Base-by-base conservation (phyloP, 1,284 basidiomycete species). In the Cryptococcus sp. region DNA sequence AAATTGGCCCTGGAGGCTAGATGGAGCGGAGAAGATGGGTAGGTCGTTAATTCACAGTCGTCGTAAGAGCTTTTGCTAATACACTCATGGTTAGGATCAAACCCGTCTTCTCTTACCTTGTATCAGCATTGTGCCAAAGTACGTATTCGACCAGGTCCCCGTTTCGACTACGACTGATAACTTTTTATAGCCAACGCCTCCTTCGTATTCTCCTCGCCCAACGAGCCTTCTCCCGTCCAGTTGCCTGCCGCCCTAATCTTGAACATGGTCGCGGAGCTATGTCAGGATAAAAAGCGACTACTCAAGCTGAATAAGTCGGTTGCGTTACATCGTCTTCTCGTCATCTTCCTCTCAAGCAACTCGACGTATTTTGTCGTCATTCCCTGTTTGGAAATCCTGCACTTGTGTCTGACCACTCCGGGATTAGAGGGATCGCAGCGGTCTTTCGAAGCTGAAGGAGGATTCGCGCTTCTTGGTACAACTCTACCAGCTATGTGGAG, bases 21-120 rank as follows among this genome's bases (percentile, higher is more conserved):
- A 40, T 79, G 76, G 76, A 75, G 72, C 44, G 66, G 73, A 1
- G 74, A 77, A 55, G 76, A 78, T 50, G 66, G 69, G 64, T 71
- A 47, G 61, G 67, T 57, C 22, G 17, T 20, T 17, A 3, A 13
- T 19, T 5, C 22, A 54, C 40, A 5, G 13, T 1, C 26, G 16
- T 41, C 5, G 15, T 16, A 8, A 11, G 46, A 29, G 40, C 5
- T 34, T 34, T 7, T 26, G 8, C 50, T n/a, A 25, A 20, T 8
- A 11, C 16, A 40, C 43, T 47, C 6, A 41, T 51, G 13, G 40
- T 46, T 46, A 83, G 84, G 0, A 89, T 95, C 67, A 93, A 93
- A 69, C 89, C 91, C 0, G 77, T 93, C 0, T 86, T 93, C 4
- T 88, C 91, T 0, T 96, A 90, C 70, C 78, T 95, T 11, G 89